These are phyloP conservation scores for Citrullus amarus DNA, from an alignment of 306 rosid species.

Conservation along the genomic window DNA sequence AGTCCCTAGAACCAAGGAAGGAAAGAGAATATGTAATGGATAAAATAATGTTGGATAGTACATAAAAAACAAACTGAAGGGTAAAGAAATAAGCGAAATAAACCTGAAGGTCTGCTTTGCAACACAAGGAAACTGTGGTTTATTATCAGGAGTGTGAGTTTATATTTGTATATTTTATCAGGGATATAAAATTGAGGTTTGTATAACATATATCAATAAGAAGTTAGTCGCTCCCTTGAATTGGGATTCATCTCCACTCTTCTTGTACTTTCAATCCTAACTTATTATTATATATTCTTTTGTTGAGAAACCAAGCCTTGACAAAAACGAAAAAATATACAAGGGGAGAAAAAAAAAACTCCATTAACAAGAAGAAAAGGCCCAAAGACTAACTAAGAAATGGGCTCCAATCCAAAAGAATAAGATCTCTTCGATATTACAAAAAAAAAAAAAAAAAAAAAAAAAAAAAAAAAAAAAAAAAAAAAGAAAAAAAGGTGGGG, in stretches of 20 bases:
- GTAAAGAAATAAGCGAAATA: background rate
- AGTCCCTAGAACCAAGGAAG: conserved; percentile 58
- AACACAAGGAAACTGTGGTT: background rate
- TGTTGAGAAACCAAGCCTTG: background rate
- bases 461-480: too few relatives aligned
- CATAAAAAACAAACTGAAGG: background rate
- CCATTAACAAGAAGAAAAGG: too few relatives aligned
- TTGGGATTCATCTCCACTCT: background rate
- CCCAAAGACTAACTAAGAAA: too few relatives aligned
- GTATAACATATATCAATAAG: background rate
- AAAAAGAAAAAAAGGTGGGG: too few relatives aligned
- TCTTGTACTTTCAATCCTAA: background rate
- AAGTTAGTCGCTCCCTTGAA: background rate
- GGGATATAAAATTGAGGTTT: background rate
- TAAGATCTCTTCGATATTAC: too few relatives aligned
- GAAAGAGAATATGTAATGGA: conserved; percentile 5
- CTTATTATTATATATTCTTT: background rate
- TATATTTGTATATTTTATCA: background rate
- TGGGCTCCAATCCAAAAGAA: too few relatives aligned
- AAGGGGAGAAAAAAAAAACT: background rate
- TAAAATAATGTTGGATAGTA: background rate
- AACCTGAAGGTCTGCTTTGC: background rate
- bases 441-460: too few relatives aligned
- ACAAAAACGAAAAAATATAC: background rate
- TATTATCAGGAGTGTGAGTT: too few relatives aligned